Conservation (phyloP, 345 rosid species). For the Arabidopsis arenosa region DNA sequence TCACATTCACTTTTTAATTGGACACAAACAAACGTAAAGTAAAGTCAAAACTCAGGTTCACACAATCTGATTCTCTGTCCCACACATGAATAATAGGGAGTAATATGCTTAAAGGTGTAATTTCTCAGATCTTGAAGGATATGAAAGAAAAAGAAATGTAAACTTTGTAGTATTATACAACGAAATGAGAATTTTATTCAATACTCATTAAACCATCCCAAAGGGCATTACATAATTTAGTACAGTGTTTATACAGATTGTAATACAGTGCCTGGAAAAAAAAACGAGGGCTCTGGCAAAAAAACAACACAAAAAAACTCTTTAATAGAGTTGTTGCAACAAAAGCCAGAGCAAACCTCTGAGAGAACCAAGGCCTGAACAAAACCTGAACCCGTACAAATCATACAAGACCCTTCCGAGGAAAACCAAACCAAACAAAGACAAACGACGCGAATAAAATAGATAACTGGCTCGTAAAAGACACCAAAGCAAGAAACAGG, state of each 20-base stretch:
- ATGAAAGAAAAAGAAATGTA: background rate
- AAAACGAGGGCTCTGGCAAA: conserved; percentile 40
- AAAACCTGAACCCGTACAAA: conserved; percentile 26
- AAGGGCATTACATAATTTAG: conserved; percentile 32
- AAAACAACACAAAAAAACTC: conserved; percentile 41
- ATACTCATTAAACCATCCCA: conserved; percentile 43
- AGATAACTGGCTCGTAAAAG: conserved; percentile 25
- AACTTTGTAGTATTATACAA: conserved; percentile 22
- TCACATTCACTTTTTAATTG: conserved; percentile 16
- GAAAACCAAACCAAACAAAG: conserved; percentile 34
- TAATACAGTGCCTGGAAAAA: conserved; percentile 35
- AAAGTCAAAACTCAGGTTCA: conserved; percentile 18
- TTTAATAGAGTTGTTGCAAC: conserved; percentile 42
- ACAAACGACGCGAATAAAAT: background rate
- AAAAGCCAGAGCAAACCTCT: conserved; percentile 44
- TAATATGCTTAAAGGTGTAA: conserved; percentile 2
- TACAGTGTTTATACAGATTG: conserved; percentile 26
- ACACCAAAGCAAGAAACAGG: conserved; percentile 29
- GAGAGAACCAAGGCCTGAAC: conserved; percentile 28
- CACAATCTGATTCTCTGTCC: conserved; percentile 35
- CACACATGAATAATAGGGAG: background rate
- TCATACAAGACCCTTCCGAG: conserved; percentile 37
- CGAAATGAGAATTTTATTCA: conserved; percentile 38
- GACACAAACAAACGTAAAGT: conserved; percentile 28
- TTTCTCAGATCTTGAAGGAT: background rate